phyloP scores from a whole-genome alignment of 148 eudicot genomes.

The Rhododendron williamsianum region DNA sequence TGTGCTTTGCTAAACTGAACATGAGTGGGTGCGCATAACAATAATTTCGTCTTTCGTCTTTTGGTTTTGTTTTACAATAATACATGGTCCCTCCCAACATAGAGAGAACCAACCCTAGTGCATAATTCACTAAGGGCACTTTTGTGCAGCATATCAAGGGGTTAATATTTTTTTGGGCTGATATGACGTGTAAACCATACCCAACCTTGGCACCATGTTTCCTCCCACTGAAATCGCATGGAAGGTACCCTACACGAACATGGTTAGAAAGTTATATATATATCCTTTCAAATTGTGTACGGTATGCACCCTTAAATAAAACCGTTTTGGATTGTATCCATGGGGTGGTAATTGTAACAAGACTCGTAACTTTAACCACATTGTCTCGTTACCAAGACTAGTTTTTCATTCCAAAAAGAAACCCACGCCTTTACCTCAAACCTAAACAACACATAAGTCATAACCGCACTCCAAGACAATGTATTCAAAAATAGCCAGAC shows the following conservation, averaged over 20 bases:
- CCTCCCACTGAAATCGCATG: background rate
- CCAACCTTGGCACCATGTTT: background rate
- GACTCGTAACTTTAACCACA: too few species aligned
- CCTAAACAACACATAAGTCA: background rate
- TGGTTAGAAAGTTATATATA: background rate
- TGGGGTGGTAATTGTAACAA: too few species aligned
- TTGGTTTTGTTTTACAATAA: background rate
- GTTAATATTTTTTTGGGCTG: background rate
- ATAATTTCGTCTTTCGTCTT: background rate
- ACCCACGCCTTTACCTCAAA: background rate
- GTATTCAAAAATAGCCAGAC: too few species aligned
- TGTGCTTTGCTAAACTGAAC: background rate
- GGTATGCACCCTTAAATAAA: too few species aligned
- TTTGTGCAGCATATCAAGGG: background rate
- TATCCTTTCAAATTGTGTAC: too few species aligned
- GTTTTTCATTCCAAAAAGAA: background rate
- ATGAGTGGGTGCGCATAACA: background rate
- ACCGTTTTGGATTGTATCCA: too few species aligned
- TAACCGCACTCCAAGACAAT: background rate
- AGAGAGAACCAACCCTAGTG: background rate
- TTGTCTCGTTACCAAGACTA: too few species aligned
- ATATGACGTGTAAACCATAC: background rate
- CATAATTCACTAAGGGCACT: background rate
- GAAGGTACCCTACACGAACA: background rate
- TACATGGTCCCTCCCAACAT: background rate